Percentiles rank a stretch among this genome's conserved stretches.
phyloP scores from a whole-genome alignment of 306 rosid genomes.

The Comarum palustre region DNA sequence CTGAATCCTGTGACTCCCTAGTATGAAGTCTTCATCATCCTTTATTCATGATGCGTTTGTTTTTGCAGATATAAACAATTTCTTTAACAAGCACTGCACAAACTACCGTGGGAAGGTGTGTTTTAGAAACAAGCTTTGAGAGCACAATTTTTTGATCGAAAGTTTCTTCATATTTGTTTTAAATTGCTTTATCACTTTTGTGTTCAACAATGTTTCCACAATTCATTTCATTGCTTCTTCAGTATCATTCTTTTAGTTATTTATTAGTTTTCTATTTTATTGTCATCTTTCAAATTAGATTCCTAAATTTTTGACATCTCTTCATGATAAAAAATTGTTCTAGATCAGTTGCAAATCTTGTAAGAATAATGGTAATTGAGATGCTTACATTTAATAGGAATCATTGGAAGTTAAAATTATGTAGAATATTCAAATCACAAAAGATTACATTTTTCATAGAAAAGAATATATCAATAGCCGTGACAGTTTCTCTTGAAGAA shows the following conservation, averaged over 20 bases:
- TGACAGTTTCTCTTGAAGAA: neutral
- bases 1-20: neutral
- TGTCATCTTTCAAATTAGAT: neutral
- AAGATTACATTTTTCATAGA: neutral
- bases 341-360: neutral
- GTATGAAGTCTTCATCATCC: neutral
- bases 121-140: neutral
- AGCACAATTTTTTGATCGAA: neutral
- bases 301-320: neutral
- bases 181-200: neutral
- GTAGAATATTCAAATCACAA: neutral
- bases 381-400: neutral
- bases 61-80: conserved; percentile 70
- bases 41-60: conserved; percentile 16
- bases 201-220: neutral
- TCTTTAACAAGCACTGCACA: conserved; percentile 69
- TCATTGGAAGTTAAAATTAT: neutral
- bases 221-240: neutral
- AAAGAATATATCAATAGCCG: neutral
- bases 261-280: neutral
- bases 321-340: neutral
- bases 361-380: neutral
- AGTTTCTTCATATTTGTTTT: neutral
- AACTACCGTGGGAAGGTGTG: conserved; percentile 88
- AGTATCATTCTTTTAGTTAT: neutral